Base-by-base conservation (phyloP, 2,329 filamentous ascomycete genomes). In the Zasmidium citrigriseum region DNA sequence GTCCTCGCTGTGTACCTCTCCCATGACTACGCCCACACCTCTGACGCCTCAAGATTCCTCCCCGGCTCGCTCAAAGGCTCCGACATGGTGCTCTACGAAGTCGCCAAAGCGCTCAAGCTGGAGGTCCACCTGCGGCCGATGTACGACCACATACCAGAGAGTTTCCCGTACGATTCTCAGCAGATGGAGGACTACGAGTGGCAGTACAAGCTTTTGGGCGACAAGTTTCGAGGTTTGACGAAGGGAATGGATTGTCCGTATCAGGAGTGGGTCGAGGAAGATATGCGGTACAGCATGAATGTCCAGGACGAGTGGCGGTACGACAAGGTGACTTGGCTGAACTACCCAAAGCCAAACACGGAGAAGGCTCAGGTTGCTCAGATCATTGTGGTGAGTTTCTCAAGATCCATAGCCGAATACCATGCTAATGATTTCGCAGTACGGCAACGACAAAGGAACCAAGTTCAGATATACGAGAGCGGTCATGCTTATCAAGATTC, bases 11-110 rank as follows among this genome's bases (percentile, higher is more conserved):
- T 67, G 4, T 57, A 54, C 22, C 59, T 69, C 34, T 55, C 55
- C 2, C 66, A 71, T 52, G 46, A 48, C 27, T 71, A 71, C 47
- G 60, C 68, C 2, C 64, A 68, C 51, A 65, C 65, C n/a, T 56
- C 61, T 18, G 29, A 41, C 10, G 18, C 54, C 18, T 18, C 48
- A 21, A 52, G 56, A 22, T 59, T 65, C 34, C 38, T 71, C 5
- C 67, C 67, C 3, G 34, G 47, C 11, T 59, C 57, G 22, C 65
- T 70, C 22, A 68, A 70, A 46, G 68, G 67, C 11, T 58, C 58
- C 16, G 68, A 70, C 52, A 67, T 71, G 65, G 61, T 59, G 5
- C 23, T 68, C 12, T 69, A 64, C 50, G 63, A 67, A 22, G 56
- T 59, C 12, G 51, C 56, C 3, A 18, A 24, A 16, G 67, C 62